Evolutionary conservation across 2,329 filamentous ascomycete species (phyloP).

Genomic region (Hymenoscyphus scutula): DNA sequence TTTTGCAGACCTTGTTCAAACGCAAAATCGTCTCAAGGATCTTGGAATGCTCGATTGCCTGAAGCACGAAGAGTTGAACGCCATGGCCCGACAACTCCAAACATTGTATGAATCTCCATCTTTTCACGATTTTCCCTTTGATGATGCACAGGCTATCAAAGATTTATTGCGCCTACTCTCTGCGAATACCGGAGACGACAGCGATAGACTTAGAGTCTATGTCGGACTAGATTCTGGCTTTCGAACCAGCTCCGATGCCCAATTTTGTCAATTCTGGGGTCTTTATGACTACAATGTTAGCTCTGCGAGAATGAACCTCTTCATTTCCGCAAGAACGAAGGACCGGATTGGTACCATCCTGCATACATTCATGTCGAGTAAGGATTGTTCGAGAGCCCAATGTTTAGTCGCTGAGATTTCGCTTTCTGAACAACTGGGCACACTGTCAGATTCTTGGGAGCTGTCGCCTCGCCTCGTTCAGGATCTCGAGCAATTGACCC

Average conservation of each 20-base stretch:
- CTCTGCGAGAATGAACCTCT: slow-evolving; percentile 35
- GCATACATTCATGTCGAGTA: slow-evolving; percentile 45
- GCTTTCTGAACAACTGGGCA: slow-evolving; percentile 30
- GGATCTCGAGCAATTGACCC: slow-evolving; percentile 42
- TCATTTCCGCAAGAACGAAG: slow-evolving; percentile 36
- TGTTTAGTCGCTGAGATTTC: slow-evolving; percentile 42
- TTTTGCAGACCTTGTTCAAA: slow-evolving; percentile 45
- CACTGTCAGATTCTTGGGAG: slow-evolving; percentile 35
- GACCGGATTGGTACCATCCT: slow-evolving; percentile 38
- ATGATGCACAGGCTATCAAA: slow-evolving; percentile 12
- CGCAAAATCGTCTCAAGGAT: slow-evolving; percentile 43
- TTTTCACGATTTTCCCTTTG: slow-evolving; percentile 17
- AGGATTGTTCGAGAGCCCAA: slow-evolving; percentile 40
- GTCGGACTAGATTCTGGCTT: slow-evolving; percentile 41
- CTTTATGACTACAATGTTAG: slow-evolving; percentile 30
- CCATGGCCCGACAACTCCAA: slow-evolving; percentile 15
- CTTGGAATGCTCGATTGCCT: slow-evolving; percentile 39
- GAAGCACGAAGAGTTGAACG: slow-evolving; percentile 8
- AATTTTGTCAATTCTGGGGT: slow-evolving; percentile 37
- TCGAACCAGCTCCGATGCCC: slow-evolving; percentile 31
- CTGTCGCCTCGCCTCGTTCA: slow-evolving; percentile 40
- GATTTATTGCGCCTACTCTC: slow-evolving; percentile 18
- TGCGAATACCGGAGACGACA: slow-evolving; percentile 10
- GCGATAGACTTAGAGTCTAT: slow-evolving; percentile 38
- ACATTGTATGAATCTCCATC: slow-evolving; percentile 36